Percentiles rank a stretch among this genome's conserved stretches.
phyloP scores from a whole-genome alignment of 2,329 filamentous ascomycete genomes.

The Chaetothyriales sp. region DNA sequence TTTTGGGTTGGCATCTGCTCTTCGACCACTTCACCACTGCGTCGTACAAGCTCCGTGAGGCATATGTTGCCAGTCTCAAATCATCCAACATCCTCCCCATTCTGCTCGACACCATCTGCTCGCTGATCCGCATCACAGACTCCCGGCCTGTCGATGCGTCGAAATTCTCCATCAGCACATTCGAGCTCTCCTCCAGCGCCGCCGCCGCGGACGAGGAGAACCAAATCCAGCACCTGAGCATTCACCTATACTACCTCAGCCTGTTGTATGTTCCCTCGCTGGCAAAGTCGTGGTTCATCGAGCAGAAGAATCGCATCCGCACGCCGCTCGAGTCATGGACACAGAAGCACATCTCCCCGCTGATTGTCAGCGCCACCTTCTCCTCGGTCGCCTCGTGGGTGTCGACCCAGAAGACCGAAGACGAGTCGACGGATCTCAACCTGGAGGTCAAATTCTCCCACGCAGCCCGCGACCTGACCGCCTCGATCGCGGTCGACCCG shows the following conservation, averaged over 20 bases:
- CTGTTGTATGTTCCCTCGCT: constrained; percentile 63
- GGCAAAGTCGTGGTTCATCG: constrained; percentile 72
- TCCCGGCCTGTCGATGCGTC: constrained; percentile 55
- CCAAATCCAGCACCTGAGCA: constrained; percentile 67
- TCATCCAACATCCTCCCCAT: constrained; percentile 47
- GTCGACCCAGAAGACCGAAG: constrained; percentile 23
- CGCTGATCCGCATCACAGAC: constrained; percentile 65
- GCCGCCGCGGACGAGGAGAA: too few species aligned
- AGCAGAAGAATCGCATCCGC: constrained; percentile 63
- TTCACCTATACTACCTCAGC: constrained; percentile 71
- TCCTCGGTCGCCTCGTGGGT: constrained; percentile 28
- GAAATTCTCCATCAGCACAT: constrained; percentile 54
- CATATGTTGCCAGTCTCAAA: constrained; percentile 69
- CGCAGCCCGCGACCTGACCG: constrained; percentile 59
- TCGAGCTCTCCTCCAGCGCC: constrained; percentile 40
- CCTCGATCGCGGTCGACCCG: constrained; percentile 78
- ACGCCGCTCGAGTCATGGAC: constrained; percentile 75
- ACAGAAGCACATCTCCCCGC: constrained; percentile 46
- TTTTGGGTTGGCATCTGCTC: constrained; percentile 77
- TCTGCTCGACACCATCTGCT: constrained; percentile 65
- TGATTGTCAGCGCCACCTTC: constrained; percentile 27
- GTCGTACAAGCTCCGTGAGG: constrained; percentile 65
- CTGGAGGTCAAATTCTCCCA: constrained; percentile 56
- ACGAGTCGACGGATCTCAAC: constrained; percentile 37
- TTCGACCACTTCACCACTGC: constrained; percentile 72